Evolutionary conservation across 2,329 filamentous ascomycete genomes (phyloP), one percentile per base, ranked within the genome.

Genomic region (Mycosphaerelloides madeirae): DNA sequence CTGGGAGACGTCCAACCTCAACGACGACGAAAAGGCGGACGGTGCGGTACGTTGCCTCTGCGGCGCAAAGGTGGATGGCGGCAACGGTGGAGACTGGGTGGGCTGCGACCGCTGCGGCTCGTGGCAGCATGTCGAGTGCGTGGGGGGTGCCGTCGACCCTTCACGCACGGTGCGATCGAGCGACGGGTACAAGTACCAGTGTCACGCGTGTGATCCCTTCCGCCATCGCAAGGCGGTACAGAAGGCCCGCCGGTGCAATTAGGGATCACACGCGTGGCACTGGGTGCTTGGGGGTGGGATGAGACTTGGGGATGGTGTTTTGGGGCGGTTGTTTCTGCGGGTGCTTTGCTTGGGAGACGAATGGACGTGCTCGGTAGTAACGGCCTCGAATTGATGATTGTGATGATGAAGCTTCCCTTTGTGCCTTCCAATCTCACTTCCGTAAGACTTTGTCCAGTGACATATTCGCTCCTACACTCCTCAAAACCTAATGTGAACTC

Each of bases 41-140:
- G 53, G 49, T 3, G 38, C 49, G 3, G 49, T 61, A 7, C 57
- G 59, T 16, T 63, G 60, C 41, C 46, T 58, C 29, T 64, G 61
- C 35, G 58, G 57, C n/a, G 44, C 38, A 9, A 43, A 14, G 9
- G 31, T 33, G n/a, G 50, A 57, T 41, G 47, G 56, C 19, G 37
- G 44, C 20, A 40, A 32, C 3, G 47, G 49, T 18, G 32, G 38
- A 18, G 39, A 50, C 4, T 59, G 55, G 53, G 35, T 60, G 7
- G 39, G 32, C 3, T 62, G 60, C 48, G 33, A 20, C 3, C 31
- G 31, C 14, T 62, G 59, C 28, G 18, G 19, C 15, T 59, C 59
- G 8, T 64, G 61, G 60, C 59, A 64, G 55, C 60, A 64, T 35
- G 36, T 46, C 9, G 29, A 16, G 2, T 63, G 61, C 31, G 45